Evolutionary conservation across 1,284 basidiomycete species (phyloP).

Genomic region (Boletus calvinii): DNA sequence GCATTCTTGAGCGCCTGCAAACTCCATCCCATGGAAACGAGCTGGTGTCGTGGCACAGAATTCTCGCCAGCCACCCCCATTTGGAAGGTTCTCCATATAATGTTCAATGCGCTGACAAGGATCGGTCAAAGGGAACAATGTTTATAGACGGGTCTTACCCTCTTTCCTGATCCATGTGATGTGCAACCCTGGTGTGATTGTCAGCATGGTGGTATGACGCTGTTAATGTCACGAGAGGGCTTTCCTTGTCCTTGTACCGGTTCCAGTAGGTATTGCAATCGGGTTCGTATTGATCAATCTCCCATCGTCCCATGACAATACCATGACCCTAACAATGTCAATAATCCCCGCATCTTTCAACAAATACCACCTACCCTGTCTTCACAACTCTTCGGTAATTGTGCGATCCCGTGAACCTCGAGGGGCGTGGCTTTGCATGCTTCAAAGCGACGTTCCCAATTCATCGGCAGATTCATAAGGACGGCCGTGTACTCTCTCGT

Average conservation of each 20-base stretch:
- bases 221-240: neutral
- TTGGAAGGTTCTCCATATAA: slow-evolving; percentile 28
- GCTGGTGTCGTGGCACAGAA: slow-evolving; percentile 34
- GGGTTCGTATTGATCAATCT: slow-evolving; percentile 22
- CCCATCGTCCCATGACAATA: slow-evolving; percentile 22
- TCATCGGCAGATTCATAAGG: slow-evolving; percentile 23
- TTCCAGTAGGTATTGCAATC: slow-evolving; percentile 24
- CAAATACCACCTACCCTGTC: slow-evolving; percentile 16
- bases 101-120: slow-evolving; percentile 22
- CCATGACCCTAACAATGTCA: slow-evolving; percentile 18
- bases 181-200: slow-evolving; percentile 23
- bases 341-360: neutral
- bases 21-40: slow-evolving; percentile 22
- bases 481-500: slow-evolving; percentile 29
- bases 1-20: slow-evolving; percentile 29
- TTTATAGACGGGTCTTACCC: slow-evolving; percentile 9
- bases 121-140: neutral
- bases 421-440: slow-evolving; percentile 26
- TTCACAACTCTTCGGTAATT: slow-evolving; percentile 28
- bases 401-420: slow-evolving; percentile 25
- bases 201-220: neutral
- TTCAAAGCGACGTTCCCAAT: slow-evolving; percentile 16
- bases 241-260: slow-evolving; percentile 28
- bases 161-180: slow-evolving; percentile 23
- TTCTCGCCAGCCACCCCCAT: slow-evolving; percentile 28